Evolutionary conservation across 768 basidiomycete genomes (phyloP).

Genomic region (Boletus rex-veris): DNA sequence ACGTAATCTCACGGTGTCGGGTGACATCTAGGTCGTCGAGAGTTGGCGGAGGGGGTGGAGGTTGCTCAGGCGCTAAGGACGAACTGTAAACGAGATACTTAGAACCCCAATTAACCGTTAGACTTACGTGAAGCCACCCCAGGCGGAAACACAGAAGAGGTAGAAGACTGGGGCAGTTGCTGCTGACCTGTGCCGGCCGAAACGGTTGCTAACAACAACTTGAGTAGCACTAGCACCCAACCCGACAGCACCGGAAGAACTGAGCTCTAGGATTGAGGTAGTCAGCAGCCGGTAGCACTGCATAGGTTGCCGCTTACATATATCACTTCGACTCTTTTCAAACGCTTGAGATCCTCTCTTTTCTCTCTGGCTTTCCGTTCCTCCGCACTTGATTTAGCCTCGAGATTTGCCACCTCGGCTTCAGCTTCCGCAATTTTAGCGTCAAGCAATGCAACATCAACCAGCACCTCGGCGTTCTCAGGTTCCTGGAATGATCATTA

Average conservation of each 20-base stretch:
- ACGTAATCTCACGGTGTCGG: conserved; percentile 95
- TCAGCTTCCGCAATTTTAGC: conserved; percentile 70
- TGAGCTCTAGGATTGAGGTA: conserved; percentile 52
- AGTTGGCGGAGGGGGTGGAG: conserved; percentile 63
- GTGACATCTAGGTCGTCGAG: conserved; percentile 91
- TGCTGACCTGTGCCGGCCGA: conserved; percentile 63
- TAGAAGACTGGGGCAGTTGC: conserved; percentile 62
- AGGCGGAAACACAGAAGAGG: conserved; percentile 68
- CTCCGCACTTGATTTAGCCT: conserved; percentile 49
- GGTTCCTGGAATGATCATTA: conserved; percentile 42
- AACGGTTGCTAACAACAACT: conserved; percentile 88
- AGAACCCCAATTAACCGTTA: neutral
- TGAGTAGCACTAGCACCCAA: conserved; percentile 91
- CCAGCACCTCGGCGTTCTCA: conserved; percentile 60
- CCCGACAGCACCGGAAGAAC: conserved; percentile 81
- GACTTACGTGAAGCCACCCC: conserved; percentile 62
- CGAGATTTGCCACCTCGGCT: conserved; percentile 47
- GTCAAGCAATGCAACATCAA: conserved; percentile 70
- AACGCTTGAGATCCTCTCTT: conserved; percentile 77
- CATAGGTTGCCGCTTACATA: conserved; percentile 59
- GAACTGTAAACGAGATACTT: conserved; percentile 2
- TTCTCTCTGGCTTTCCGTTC: conserved; percentile 62
- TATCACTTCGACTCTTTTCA: conserved; percentile 88
- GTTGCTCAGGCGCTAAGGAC: conserved; percentile 55
- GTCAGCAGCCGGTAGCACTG: neutral